Conservation (phyloP, 257 asterid genomes). For the Leptodermis oblonga region DNA sequence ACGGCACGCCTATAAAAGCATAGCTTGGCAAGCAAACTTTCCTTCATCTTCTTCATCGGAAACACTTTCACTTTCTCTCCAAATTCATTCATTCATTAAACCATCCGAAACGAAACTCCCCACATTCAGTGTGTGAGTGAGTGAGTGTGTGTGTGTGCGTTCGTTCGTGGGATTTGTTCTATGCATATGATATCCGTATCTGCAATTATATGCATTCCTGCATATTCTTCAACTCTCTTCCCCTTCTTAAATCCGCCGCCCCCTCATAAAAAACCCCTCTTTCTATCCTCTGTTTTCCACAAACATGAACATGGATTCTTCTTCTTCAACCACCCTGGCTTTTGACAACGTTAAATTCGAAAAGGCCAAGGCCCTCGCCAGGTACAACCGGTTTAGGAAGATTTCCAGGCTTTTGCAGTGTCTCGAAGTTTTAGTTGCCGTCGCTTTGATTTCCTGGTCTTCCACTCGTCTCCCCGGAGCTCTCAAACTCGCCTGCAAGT, state of each 20-base stretch:
- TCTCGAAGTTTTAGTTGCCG: conserved; percentile 35
- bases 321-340: no score
- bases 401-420: conserved; percentile 38
- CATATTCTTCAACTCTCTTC: conserved; percentile 17
- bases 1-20: conserved; percentile 22
- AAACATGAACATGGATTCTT: conserved; percentile 20
- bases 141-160: conserved; percentile 17
- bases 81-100: not conserved
- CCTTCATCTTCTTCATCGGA: conserved; percentile 10
- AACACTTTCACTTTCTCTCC: not conserved
- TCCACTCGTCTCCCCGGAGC: conserved; percentile 48
- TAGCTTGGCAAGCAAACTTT: conserved; percentile 19
- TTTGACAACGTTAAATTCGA: conserved; percentile 31
- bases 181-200: conserved; percentile 31
- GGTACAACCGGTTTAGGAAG: conserved; percentile 42
- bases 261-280: conserved; percentile 12
- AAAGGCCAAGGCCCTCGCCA: conserved; percentile 36
- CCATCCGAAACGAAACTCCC: not conserved
- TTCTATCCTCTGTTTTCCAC: not conserved
- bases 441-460: conserved; percentile 66
- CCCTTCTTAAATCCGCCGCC: conserved; percentile 21
- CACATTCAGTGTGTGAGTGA: not conserved
- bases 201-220: conserved; percentile 25
- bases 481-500: conserved; percentile 18
- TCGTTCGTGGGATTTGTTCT: conserved; percentile 18